Evolutionary conservation across 2,329 filamentous ascomycete genomes (phyloP).

Genomic region (Xylariaceae sp.): DNA sequence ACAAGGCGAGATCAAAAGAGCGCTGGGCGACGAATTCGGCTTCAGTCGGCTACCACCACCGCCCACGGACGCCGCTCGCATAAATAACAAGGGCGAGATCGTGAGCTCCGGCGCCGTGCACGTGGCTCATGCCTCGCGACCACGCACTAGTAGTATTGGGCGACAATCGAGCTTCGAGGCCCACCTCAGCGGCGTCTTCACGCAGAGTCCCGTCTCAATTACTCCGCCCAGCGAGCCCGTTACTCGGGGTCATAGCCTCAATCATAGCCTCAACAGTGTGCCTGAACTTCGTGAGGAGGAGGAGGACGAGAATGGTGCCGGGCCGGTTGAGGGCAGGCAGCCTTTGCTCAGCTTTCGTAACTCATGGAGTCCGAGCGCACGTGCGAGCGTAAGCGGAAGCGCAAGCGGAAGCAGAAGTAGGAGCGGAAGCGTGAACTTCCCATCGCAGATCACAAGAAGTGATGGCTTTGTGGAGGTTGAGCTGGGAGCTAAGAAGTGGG

Average conservation of each 20-base stretch:
- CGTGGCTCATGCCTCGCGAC: conserved; percentile 16
- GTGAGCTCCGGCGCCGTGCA: conserved; percentile 21
- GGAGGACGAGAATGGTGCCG: conserved; percentile 9
- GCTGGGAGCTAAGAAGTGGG: conserved; percentile 18
- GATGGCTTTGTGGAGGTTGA: conserved; percentile 26
- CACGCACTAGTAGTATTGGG: conserved; percentile 24
- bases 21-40: conserved; percentile 33
- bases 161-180: conserved; percentile 27
- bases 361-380: conserved; percentile 5
- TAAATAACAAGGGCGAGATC: conserved; percentile 8
- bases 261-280: conserved; percentile 30
- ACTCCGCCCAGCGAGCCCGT: conserved; percentile 13
- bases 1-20: conserved; percentile 29
- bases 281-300: conserved; percentile 31
- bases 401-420: conserved; percentile 4
- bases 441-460: conserved; percentile 7
- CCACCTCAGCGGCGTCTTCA: not conserved
- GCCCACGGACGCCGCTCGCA: not conserved
- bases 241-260: conserved; percentile 24
- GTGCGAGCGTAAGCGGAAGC: not conserved
- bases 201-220: conserved; percentile 2
- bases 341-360: conserved; percentile 2
- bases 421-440: not conserved
- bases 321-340: conserved; percentile 10
- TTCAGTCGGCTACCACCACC: conserved; percentile 16